Evolutionary conservation across 2,329 filamentous ascomycete genomes (phyloP), one percentile per base, ranked within the genome.

Genomic region (Chrysoporthe puriensis): DNA sequence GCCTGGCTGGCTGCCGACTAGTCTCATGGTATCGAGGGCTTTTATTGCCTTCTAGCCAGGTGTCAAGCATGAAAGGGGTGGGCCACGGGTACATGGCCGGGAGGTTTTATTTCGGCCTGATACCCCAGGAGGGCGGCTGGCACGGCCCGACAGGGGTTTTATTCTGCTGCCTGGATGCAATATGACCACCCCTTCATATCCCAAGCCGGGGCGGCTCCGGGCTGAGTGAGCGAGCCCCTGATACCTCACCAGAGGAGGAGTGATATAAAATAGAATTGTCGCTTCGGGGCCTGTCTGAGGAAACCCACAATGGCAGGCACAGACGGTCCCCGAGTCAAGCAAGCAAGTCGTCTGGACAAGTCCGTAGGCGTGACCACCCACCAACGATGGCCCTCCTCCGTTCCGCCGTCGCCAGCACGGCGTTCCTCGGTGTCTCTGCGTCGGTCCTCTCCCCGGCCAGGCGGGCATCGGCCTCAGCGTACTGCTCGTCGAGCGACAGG

Each of bases 401-500:
- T n/a, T 7, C 42, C 1, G 14, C 64, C 34, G 57, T 70, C 36
- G 62, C 66, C 36, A n/a, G 42, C 16, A 60, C 66, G 40, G 66
- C 62, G n/a, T 21, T 54, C 9, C 62, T 66, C 21, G 62, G 61
- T 9, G 21, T 66, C 46, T 69, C 54, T 16, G 66, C 50, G 40
- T 70, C 64, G 62, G 65, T 21, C 58, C 56, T 59, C 8, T 52
- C 68, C 34, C 40, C 70, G 34, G 66, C 69, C 48, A 66, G 66
- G 54, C 63, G 71, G 9, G 65, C 66, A 13, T 63, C 72, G 4
- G 71, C 74, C 8, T 68, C 74, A 54, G 77, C 79, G 0, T 80
- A 74, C 68, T 73, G 72, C 63, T 80, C 80, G 1, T 77, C 78
- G 1, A 76, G 75, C 1, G 78, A 81, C 68, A 74, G 78, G 32